A percentile compares a stretch with the other conserved stretches of the same genome.
These are phyloP conservation scores for Leccinum subtestaceum DNA, from an alignment of 768 basidiomycete genomes.

Conservation along the genomic window DNA sequence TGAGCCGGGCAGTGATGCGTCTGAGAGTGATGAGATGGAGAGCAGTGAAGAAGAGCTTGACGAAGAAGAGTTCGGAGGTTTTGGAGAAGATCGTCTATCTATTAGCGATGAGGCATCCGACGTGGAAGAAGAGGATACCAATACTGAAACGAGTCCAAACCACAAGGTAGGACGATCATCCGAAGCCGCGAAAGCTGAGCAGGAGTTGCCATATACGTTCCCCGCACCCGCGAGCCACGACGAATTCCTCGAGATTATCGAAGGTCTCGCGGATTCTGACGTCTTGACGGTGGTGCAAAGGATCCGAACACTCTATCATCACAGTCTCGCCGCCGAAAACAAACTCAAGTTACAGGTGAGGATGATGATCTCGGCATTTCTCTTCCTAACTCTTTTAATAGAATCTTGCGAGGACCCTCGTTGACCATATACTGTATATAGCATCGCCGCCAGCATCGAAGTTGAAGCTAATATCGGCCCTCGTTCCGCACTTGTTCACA, in stretches of 20 bases:
- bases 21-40: conserved; percentile 33
- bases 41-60: conserved; percentile 27
- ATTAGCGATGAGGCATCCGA: conserved; percentile 38
- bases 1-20: conserved; percentile 41
- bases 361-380: conserved; percentile 3
- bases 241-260: conserved; percentile 83
- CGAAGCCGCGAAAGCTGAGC: conserved; percentile 29
- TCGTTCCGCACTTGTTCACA: conserved; percentile 76
- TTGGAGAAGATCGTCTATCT: conserved; percentile 34
- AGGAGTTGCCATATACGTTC: conserved; percentile 90
- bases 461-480: conserved; percentile 55
- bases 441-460: conserved; percentile 61
- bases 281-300: conserved; percentile 82
- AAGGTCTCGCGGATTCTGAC: conserved; percentile 67
- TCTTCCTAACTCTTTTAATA: conserved; percentile 30
- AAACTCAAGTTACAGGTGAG: conserved; percentile 87
- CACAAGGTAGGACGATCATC: conserved; percentile 36
- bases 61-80: conserved; percentile 28
- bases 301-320: conserved; percentile 87
- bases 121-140: conserved; percentile 36
- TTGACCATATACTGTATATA: conserved; percentile 85
- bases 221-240: conserved; percentile 84
- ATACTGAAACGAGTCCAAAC: conserved; percentile 39
- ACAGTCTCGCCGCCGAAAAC: conserved; percentile 88
- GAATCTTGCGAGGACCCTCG: conserved; percentile 71